Conservation (phyloP, 1,139 yeast genomes). For the Pichia sp. region DNA sequence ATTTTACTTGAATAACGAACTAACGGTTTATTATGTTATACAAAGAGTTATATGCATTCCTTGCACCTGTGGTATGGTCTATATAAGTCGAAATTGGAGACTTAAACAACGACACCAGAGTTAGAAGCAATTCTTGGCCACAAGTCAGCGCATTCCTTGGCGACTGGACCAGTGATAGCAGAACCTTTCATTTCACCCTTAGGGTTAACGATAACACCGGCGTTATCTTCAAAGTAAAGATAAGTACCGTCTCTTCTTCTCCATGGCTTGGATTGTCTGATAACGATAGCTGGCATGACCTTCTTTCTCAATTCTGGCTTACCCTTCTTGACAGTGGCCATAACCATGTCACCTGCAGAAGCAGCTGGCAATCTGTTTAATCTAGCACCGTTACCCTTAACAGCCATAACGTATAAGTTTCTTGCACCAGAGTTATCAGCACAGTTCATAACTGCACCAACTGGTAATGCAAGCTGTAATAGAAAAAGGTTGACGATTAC, state of each 20-base stretch:
- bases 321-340: conserved; percentile 99
- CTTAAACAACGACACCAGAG: conserved; percentile 99
- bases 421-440: conserved; percentile 99
- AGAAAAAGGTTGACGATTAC: conserved; percentile 6
- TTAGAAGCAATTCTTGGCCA: conserved; percentile 99
- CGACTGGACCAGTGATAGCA: conserved; percentile 99
- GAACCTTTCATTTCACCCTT: conserved; percentile 99
- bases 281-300: conserved; percentile 99
- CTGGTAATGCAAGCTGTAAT: conserved; percentile 92
- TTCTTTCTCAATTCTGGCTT: conserved; percentile 99
- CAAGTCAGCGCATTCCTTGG: conserved; percentile 99
- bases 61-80: conserved; percentile 19
- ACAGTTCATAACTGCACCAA: conserved; percentile 99
- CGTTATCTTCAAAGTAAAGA: conserved; percentile 99
- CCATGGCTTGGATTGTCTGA: conserved; percentile 99
- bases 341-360: conserved; percentile 99
- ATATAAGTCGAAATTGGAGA: conserved; percentile 10
- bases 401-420: conserved; percentile 98
- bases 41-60: conserved; percentile 24
- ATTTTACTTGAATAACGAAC: conserved; percentile 12
- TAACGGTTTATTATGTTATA: conserved; percentile 19
- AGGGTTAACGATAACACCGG: conserved; percentile 99
- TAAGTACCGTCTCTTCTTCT: conserved; percentile 99
- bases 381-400: conserved; percentile 99
- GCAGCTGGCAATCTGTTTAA: conserved; percentile 99